phyloP scores from a whole-genome alignment of 305 asterid genomes.

The Nicotiana rustica region DNA sequence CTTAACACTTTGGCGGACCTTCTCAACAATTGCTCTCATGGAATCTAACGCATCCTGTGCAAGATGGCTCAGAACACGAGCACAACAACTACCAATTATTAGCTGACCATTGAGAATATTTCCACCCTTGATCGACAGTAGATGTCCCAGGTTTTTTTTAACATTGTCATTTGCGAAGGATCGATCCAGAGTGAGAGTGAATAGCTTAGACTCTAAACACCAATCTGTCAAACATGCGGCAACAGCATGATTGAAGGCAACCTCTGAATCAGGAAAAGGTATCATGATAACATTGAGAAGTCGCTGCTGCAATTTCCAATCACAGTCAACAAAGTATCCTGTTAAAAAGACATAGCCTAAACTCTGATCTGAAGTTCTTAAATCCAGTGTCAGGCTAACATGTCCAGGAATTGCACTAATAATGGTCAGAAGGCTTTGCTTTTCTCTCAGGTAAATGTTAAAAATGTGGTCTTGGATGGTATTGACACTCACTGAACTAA shows the following conservation, averaged over 20 bases:
- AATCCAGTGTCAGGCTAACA: slow-evolving; percentile 67
- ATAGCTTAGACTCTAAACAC: slow-evolving; percentile 62
- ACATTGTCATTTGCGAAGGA: slow-evolving; percentile 48
- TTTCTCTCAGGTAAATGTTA: slow-evolving; percentile 63
- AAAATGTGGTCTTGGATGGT: slow-evolving; percentile 60
- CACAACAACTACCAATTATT: slow-evolving; percentile 69
- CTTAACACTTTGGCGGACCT: slow-evolving; percentile 79
- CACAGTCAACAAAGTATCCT: slow-evolving; percentile 76
- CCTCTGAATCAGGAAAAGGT: slow-evolving; percentile 68
- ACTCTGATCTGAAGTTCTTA: slow-evolving; percentile 70
- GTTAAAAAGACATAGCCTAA: slow-evolving; percentile 62
- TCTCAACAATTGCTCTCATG: slow-evolving; percentile 54
- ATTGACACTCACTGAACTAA: slow-evolving; percentile 47
- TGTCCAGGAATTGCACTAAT: slow-evolving; percentile 70
- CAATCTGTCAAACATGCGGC: slow-evolving; percentile 74
- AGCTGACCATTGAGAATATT: slow-evolving; percentile 74
- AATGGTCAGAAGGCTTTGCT: slow-evolving; percentile 64
- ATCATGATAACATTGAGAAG: slow-evolving; percentile 57
- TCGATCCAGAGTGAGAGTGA: slow-evolving; percentile 62
- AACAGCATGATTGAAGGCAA: slow-evolving; percentile 58
- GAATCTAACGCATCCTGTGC: slow-evolving; percentile 65
- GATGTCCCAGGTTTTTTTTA: slow-evolving; percentile 59
- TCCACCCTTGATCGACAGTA: slow-evolving; percentile 57
- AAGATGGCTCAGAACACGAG: slow-evolving; percentile 62
- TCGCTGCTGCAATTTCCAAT: slow-evolving; percentile 78